A percentile compares a stretch with the other conserved stretches of the same genome.
phyloP scores from a whole-genome alignment of 352 stramenopile genomes.

The Pythium utonaiense region DNA sequence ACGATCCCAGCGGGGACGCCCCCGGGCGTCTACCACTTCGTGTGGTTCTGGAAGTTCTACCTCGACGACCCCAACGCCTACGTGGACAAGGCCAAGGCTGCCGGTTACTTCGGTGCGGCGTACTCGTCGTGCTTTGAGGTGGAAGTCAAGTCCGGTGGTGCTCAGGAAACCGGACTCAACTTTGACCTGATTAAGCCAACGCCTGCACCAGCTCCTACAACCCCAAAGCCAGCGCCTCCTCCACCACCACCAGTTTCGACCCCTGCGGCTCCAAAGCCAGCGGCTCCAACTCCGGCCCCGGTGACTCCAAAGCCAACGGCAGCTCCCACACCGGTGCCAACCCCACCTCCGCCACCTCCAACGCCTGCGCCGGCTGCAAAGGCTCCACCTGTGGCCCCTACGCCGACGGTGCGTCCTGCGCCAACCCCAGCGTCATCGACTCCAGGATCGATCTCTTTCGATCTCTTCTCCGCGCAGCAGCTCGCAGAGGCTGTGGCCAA shows the following conservation, averaged over 20 bases:
- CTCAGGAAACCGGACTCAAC: neutral
- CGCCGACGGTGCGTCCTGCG: constrained; percentile 6
- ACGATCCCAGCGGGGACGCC: constrained; percentile 37
- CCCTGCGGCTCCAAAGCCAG: neutral
- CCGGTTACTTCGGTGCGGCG: constrained; percentile 60
- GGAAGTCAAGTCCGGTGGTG: constrained; percentile 32
- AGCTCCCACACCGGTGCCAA: neutral
- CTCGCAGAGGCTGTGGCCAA: constrained; percentile 18
- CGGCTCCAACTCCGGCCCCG: neutral
- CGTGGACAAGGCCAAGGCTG: constrained; percentile 42
- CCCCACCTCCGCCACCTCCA: no score
- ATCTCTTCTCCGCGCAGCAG: constrained; percentile 17
- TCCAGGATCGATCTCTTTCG: no score
- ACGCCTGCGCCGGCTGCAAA: constrained; percentile 17
- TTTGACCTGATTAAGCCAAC: neutral
- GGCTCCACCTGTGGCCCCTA: constrained; percentile 6
- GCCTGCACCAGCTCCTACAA: neutral
- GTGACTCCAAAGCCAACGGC: constrained; percentile 4
- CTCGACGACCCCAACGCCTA: constrained; percentile 43
- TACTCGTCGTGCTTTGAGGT: constrained; percentile 73
- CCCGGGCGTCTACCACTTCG: constrained; percentile 56
- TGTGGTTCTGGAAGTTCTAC: constrained; percentile 77
- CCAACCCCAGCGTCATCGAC: constrained; percentile 15
- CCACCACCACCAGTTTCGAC: neutral
- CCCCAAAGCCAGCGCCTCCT: neutral